Base-by-base conservation (phyloP, 371 early-diverging fungal species). In the Gilbertella persicaria region DNA sequence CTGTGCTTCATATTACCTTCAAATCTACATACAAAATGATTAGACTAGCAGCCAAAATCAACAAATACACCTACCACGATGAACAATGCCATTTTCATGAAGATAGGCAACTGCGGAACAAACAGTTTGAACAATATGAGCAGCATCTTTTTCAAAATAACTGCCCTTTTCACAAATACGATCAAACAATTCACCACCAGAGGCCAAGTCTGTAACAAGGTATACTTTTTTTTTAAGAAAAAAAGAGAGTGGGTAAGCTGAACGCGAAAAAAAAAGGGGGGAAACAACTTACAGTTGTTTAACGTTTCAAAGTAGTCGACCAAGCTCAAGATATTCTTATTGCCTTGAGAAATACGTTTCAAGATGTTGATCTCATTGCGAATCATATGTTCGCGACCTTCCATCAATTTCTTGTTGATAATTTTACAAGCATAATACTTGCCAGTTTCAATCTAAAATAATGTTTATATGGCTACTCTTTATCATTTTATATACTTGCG, bases 261-360 rank as follows among this genome's bases (percentile, higher is more conserved):
- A 28, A 4, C 9, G 4, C 9, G 4, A 9, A 5, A 28, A 28
- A 28, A 28, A 28, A 28, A 28, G 4, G 9, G 9, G 13, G 13
- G 2, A 33, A 33, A 5, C 8, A 0, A 67, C 86, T 67, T 78
- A 89, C 92, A 60, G 70, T 93, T 94, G 72, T 92, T 86, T 25
- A 87, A 67, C 0, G 97, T 94, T 67, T 95, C 95, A 69, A 97
- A 97, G 75, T 94, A 93, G 60, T 96, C 96, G 25, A 83, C 78
- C 26, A 96, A 75, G 12, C 90, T 89, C 16, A 95, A 78, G 53
- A 97, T 88, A 68, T 95, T 93, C 49, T 83, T 80, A 63, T 94
- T 92, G 7, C 88, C 94, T 60, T 88, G 87, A 3, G 95, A 94
- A 35, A 94, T 80, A 60, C 82, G 82, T 59, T 88, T 86, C 45